These are phyloP conservation scores for Domatiomyces globalis DNA, from an alignment of 2,329 filamentous ascomycete genomes.

Conservation along the genomic window DNA sequence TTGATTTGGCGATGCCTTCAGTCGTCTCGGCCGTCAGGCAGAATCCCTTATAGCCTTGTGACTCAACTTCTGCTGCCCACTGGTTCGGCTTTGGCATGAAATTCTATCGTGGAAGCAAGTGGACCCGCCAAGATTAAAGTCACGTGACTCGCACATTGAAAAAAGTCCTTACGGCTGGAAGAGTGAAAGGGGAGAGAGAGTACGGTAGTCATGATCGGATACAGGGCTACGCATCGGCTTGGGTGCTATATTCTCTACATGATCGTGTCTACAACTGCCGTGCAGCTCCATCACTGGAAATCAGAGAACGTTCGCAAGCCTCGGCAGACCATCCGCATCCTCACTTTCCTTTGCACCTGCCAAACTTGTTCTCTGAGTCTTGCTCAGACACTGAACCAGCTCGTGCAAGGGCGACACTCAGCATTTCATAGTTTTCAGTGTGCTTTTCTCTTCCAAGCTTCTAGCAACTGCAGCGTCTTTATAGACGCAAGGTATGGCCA, in stretches of 20 bases:
- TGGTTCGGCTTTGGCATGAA: neutral
- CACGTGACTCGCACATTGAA: neutral
- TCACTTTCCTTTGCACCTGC: no score
- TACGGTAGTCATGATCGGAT: neutral
- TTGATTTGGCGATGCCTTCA: neutral
- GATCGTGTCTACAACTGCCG: neutral
- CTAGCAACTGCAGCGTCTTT: neutral
- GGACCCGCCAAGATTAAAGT: neutral
- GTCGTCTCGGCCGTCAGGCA: neutral
- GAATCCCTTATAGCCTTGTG: neutral
- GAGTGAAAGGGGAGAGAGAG: no score
- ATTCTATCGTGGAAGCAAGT: neutral
- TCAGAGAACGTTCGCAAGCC: neutral
- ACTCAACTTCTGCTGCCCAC: no score
- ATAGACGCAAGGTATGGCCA: neutral
- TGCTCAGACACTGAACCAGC: no score
- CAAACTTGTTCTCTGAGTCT: neutral
- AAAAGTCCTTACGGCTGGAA: no score
- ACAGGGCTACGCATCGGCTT: neutral
- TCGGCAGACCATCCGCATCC: neutral
- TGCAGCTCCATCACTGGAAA: neutral
- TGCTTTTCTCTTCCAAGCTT: neutral
- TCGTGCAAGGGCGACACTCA: neutral
- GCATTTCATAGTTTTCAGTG: neutral
- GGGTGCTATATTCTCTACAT: no score